phyloP scores from a whole-genome alignment of 2,329 filamentous ascomycete genomes.

The Fusarium multiceps region DNA sequence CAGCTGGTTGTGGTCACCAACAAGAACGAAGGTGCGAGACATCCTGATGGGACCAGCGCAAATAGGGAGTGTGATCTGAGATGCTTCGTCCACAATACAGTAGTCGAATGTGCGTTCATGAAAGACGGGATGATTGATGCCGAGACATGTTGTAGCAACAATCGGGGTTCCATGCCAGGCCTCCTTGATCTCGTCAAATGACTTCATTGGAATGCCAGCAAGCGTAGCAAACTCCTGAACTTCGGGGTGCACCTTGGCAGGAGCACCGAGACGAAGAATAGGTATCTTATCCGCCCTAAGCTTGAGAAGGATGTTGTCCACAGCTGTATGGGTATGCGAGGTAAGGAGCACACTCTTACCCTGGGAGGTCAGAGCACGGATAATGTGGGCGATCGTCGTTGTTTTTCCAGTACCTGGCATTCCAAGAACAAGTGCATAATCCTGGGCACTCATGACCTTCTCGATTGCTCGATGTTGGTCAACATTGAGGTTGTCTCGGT shows the following conservation, averaged over 20 bases:
- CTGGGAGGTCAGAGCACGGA: slow-evolving; percentile 86
- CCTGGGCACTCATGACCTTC: slow-evolving; percentile 94
- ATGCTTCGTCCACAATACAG: slow-evolving; percentile 98
- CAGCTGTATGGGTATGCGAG: slow-evolving; percentile 96
- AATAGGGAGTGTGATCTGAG: slow-evolving; percentile 95
- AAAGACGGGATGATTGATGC: slow-evolving; percentile 90
- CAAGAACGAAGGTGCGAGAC: slow-evolving; percentile 91
- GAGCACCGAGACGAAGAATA: slow-evolving; percentile 85
- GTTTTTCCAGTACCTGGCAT: slow-evolving; percentile 99
- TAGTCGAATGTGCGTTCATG: slow-evolving; percentile 93
- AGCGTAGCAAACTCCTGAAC: slow-evolving; percentile 87
- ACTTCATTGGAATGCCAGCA: slow-evolving; percentile 76
- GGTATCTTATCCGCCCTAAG: slow-evolving; percentile 81
- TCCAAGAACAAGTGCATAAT: slow-evolving; percentile 96
- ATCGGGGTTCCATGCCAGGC: slow-evolving; percentile 88
- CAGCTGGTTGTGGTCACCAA: slow-evolving; percentile 96
- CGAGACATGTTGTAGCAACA: slow-evolving; percentile 94
- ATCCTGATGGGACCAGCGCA: slow-evolving; percentile 94
- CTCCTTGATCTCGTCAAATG: slow-evolving; percentile 84
- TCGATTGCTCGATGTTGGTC: slow-evolving; percentile 89
- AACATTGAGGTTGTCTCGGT: slow-evolving; percentile 78
- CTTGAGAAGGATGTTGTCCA: slow-evolving; percentile 97
- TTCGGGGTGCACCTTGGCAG: slow-evolving; percentile 87
- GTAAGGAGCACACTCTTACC: slow-evolving; percentile 93
- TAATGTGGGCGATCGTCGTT: slow-evolving; percentile 97